phyloP scores from a whole-genome alignment of 768 basidiomycete species.

The Suillus bovinus region DNA sequence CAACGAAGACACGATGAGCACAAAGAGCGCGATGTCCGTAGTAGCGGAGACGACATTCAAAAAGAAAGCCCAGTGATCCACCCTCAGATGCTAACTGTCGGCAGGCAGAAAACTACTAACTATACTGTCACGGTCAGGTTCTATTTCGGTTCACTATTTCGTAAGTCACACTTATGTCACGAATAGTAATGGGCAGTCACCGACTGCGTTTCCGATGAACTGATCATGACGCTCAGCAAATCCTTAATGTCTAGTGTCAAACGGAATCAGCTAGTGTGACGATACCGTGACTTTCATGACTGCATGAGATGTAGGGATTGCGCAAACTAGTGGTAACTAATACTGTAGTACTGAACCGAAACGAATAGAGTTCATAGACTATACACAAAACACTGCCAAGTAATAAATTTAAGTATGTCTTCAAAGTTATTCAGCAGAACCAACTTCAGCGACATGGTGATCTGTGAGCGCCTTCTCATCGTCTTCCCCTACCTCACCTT shows the following conservation, averaged over 20 bases:
- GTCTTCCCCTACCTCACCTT: constrained; percentile 61
- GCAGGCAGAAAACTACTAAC: not conserved
- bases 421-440: constrained; percentile 14
- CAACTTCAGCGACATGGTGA: constrained; percentile 16
- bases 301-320: too few relatives aligned
- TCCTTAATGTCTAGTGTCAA: too few relatives aligned
- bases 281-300: too few relatives aligned
- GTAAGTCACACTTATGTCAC: too few relatives aligned
- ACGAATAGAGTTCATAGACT: too few relatives aligned
- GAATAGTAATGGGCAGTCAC: too few relatives aligned
- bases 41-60: constrained; percentile 24
- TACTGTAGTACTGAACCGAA: too few relatives aligned
- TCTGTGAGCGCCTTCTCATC: constrained; percentile 35
- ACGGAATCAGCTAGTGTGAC: too few relatives aligned
- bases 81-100: not conserved
- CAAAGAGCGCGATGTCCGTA: constrained; percentile 21
- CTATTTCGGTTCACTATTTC: too few relatives aligned
- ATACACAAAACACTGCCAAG: not conserved
- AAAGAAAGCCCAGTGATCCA: not conserved
- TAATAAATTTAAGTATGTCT: not conserved
- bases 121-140: not conserved
- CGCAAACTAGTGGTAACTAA: too few relatives aligned
- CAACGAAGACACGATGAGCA: constrained; percentile 18
- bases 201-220: too few relatives aligned
- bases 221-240: too few relatives aligned